phyloP scores from a whole-genome alignment of 371 early-diverging fungal species.

The Mortierella sp. region DNA sequence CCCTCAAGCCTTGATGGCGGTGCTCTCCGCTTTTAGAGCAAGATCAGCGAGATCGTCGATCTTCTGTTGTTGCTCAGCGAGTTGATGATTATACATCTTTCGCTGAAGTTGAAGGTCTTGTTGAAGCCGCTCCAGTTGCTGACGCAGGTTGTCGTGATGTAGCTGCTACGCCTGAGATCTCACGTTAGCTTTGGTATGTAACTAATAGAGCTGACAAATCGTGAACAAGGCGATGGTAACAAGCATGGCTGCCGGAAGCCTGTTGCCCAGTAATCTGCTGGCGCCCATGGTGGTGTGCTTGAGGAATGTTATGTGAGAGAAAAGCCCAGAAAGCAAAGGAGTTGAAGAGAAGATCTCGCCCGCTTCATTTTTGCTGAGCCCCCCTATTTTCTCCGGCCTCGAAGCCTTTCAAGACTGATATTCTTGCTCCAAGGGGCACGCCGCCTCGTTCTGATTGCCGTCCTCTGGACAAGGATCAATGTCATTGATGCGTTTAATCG shows the following conservation, averaged over 20 bases:
- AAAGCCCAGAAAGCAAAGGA: too few species aligned
- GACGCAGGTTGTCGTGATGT: not conserved
- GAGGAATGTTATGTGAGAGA: too few species aligned
- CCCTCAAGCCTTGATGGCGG: not conserved
- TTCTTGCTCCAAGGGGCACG: too few species aligned
- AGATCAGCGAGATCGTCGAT: not conserved
- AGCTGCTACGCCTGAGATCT: not conserved
- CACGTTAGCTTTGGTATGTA: not conserved
- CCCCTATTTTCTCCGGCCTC: too few species aligned
- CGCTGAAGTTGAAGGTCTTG: not conserved
- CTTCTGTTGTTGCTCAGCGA: not conserved
- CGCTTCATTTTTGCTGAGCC: too few species aligned
- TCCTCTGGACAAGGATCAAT: too few species aligned
- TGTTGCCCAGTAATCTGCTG: slow-evolving; percentile 15
- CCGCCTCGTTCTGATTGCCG: too few species aligned
- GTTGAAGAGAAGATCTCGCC: too few species aligned
- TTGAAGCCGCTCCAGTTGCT: not conserved
- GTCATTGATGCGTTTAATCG: too few species aligned
- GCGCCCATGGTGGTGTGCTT: slow-evolving; percentile 4
- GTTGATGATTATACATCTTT: not conserved
- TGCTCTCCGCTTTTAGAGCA: too few species aligned
- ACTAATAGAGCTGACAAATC: slow-evolving; percentile 4
- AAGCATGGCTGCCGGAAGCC: not conserved
- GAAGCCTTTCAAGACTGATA: too few species aligned
- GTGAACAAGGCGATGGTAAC: not conserved